Conservation (phyloP, 306 rosid genomes). For the Cucumis sativus region Cucumber_9930_V3 NC_026660.2:6960001-6960500, state of each 20-base stretch:
- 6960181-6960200: neutral
- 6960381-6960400: neutral
- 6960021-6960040: neutral
- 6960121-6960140: neutral
- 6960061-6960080: neutral
- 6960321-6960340: conserved; percentile 32
- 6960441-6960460: neutral
- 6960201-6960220: neutral
- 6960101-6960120: neutral
- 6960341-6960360: conserved; percentile 4
- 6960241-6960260: neutral
- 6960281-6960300: neutral
- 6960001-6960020: neutral
- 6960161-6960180: neutral
- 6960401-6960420: neutral
- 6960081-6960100: neutral
- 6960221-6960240: neutral
- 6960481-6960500: neutral
- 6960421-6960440: neutral
- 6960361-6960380: neutral
- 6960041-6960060: neutral
- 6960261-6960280: neutral
- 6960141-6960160: neutral
- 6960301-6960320: conserved; percentile 38
- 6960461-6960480: neutral